These are phyloP conservation scores for Curvularia sp. DNA, from an alignment of 2,329 filamentous ascomycete species.

Conservation along the genomic window DNA sequence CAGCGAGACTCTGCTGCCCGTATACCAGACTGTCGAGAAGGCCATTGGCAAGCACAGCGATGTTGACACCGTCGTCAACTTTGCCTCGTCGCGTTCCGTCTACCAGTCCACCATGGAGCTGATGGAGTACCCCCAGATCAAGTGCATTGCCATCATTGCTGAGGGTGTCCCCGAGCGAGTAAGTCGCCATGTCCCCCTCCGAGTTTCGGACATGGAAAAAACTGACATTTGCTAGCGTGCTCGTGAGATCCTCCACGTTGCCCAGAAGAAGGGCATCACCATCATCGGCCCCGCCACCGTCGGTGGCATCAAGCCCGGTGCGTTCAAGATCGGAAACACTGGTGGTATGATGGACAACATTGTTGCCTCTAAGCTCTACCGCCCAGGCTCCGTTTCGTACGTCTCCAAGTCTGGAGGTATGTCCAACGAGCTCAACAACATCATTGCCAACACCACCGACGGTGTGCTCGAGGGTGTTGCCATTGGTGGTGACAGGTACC, in stretches of 20 bases:
- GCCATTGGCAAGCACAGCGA: constrained; percentile 96
- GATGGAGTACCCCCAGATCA: constrained; percentile 96
- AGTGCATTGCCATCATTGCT: constrained; percentile 98
- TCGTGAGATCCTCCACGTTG: constrained; percentile 95
- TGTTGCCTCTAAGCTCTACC: constrained; percentile 99
- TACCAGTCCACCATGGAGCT: constrained; percentile 99
- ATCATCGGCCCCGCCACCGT: constrained; percentile 99
- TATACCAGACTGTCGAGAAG: constrained; percentile 94
- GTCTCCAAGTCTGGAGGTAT: constrained; percentile 99
- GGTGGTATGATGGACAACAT: constrained; percentile 99
- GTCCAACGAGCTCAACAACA: constrained; percentile 99
- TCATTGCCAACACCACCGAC: constrained; percentile 93
- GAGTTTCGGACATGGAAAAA: not conserved
- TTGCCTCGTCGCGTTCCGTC: constrained; percentile 97
- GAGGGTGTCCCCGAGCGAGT: constrained; percentile 98
- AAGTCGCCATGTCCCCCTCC: constrained; percentile 52
- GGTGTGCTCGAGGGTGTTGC: constrained; percentile 99
- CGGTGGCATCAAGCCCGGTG: constrained; percentile 98
- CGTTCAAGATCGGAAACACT: constrained; percentile 99
- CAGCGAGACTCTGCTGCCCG: constrained; percentile 96
- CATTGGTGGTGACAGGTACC: constrained; percentile 98
- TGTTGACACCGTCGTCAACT: constrained; percentile 98
- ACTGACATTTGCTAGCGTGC: constrained; percentile 69
- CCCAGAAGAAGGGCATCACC: constrained; percentile 97
- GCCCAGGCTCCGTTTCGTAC: constrained; percentile 97